Conservation (phyloP, 345 rosid genomes). For the Ceriops decandra region DNA sequence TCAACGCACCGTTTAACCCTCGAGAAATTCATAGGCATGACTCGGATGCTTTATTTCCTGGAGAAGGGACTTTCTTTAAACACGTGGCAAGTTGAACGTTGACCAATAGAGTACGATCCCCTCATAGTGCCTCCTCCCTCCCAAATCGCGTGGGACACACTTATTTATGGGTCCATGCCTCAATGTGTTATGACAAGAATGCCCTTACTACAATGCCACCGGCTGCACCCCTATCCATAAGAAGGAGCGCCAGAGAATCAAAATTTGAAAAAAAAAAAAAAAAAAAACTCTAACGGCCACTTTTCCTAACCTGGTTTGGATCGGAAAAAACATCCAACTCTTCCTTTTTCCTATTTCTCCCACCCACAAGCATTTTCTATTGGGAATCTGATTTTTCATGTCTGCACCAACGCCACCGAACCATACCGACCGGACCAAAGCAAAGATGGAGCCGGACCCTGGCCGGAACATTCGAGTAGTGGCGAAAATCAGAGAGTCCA, state of each 20-base stretch:
- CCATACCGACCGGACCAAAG: background rate
- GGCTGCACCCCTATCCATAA: too few relatives aligned
- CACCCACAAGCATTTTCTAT: background rate
- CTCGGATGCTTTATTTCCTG: too few relatives aligned
- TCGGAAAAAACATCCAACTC: background rate
- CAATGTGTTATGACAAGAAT: background rate
- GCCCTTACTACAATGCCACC: background rate
- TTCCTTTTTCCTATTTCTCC: background rate
- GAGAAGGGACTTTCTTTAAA: too few relatives aligned
- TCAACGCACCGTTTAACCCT: too few relatives aligned
- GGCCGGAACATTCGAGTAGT: conserved; percentile 44
- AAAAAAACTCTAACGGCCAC: background rate
- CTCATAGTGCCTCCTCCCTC: too few relatives aligned
- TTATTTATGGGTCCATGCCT: too few relatives aligned
- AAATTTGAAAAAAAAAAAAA: background rate
- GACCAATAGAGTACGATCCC: too few relatives aligned
- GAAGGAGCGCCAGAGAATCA: background rate
- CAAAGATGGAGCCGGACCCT: conserved; percentile 3
- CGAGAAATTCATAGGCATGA: too few relatives aligned
- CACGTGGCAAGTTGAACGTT: too few relatives aligned
- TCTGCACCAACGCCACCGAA: too few relatives aligned
- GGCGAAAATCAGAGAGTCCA: conserved; percentile 50
- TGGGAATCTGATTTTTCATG: too few relatives aligned
- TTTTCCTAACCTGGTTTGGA: background rate
- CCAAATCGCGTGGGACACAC: too few relatives aligned